A percentile compares a stretch with the other conserved stretches of the same genome.
Conservation (phyloP, 148 eudicot species). For the Fagopyrum homotropicum region DNA sequence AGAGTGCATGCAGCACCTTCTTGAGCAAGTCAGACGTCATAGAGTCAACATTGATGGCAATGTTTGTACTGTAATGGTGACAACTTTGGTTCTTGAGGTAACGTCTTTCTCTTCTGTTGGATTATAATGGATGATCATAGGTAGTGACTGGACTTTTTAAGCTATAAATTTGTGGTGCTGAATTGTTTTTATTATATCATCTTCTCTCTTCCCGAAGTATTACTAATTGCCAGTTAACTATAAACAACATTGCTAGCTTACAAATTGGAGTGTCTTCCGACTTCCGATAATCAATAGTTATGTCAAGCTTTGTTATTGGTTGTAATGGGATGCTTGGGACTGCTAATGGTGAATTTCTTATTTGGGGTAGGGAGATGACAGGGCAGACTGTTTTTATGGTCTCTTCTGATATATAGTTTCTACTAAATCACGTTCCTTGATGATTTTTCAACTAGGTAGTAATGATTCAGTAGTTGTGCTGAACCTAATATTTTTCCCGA, state of each 20-base stretch:
- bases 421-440: not conserved
- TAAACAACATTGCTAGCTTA: no score
- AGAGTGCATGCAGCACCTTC: constrained; percentile 37
- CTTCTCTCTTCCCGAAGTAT: not conserved
- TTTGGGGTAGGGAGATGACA: not conserved
- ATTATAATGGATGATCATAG: not conserved
- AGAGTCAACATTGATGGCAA: constrained; percentile 39
- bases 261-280: no score
- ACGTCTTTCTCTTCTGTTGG: not conserved
- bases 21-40: constrained; percentile 36
- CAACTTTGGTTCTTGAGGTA: constrained; percentile 42
- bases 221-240: not conserved
- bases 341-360: not conserved
- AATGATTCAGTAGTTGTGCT: no score
- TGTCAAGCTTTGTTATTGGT: no score
- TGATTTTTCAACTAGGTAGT: no score
- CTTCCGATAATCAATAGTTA: no score
- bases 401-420: not conserved
- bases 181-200: not conserved
- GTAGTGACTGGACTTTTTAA: not conserved
- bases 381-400: not conserved
- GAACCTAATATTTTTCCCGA: no score
- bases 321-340: no score
- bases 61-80: constrained; percentile 33
- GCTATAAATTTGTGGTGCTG: not conserved